Percentiles rank a stretch among this genome's conserved stretches.
Conservation (phyloP, 345 rosid genomes). For the Sisymbrium irio region DNA sequence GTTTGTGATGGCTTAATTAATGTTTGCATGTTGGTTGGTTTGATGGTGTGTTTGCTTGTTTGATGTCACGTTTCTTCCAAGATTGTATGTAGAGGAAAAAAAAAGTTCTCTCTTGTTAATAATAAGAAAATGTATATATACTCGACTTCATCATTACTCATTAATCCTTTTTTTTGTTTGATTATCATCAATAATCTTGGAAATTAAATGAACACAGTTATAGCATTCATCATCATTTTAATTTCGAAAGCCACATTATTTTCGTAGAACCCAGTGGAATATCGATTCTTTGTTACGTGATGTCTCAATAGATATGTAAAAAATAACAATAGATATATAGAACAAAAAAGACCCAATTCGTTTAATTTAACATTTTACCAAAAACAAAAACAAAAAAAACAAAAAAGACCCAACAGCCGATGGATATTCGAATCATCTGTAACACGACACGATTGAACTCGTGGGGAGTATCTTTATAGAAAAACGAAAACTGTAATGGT, state of each 20-base stretch:
- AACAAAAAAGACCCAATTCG: too few species aligned
- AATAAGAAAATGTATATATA: conserved; percentile 8
- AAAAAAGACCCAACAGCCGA: background rate
- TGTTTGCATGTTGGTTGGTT: conserved; percentile 12
- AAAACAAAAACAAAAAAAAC: too few species aligned
- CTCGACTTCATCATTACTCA: background rate
- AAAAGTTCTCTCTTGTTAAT: background rate
- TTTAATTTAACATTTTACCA: too few species aligned
- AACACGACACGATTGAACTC: conserved; percentile 2
- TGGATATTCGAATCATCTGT: background rate
- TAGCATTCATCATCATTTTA: background rate
- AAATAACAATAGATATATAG: background rate
- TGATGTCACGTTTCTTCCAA: conserved; percentile 4
- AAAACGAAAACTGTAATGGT: conserved; percentile 2
- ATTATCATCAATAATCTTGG: background rate
- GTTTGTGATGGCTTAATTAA: background rate
- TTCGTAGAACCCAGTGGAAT: background rate
- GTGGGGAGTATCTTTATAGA: conserved; percentile 32
- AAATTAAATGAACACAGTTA: background rate
- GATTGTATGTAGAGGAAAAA: background rate
- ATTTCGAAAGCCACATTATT: background rate
- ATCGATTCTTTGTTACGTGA: background rate
- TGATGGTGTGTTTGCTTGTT: conserved; percentile 15
- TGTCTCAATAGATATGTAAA: background rate
- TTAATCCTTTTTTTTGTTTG: too few species aligned